These are phyloP conservation scores for Rhizopogon sp. DNA, from an alignment of 768 basidiomycete genomes.

Conservation along the genomic window DNA sequence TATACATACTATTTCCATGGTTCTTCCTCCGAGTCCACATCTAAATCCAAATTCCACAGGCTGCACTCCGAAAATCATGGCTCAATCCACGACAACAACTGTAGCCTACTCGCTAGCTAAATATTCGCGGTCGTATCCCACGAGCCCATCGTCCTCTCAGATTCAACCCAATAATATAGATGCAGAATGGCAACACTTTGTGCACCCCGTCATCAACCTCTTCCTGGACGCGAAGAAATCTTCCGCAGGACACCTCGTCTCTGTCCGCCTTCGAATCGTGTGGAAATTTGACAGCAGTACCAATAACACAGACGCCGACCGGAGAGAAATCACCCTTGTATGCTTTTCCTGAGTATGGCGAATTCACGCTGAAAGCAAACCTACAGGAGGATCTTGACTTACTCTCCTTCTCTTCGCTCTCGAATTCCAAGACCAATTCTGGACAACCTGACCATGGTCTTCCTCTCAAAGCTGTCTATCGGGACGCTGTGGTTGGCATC, in stretches of 20 bases:
- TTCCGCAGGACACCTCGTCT: conserved; percentile 47
- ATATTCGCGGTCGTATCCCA: conserved; percentile 64
- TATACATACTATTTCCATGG: too few relatives aligned
- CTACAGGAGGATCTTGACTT: conserved; percentile 75
- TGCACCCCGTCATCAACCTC: conserved; percentile 62
- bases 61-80: conserved; percentile 9
- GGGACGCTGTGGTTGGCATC: conserved; percentile 67
- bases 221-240: conserved; percentile 56
- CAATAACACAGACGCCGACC: conserved; percentile 33
- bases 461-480: conserved; percentile 79
- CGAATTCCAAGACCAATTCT: conserved; percentile 21
- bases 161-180: conserved; percentile 19
- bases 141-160: conserved; percentile 7
- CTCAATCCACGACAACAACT: conserved; percentile 46
- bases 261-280: conserved; percentile 57
- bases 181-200: conserved; percentile 75
- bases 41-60: too few relatives aligned
- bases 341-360: conserved; percentile 18
- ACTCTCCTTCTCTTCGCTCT: conserved; percentile 54
- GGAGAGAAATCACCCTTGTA: conserved; percentile 64
- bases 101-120: conserved; percentile 53
- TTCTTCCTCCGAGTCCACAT: too few relatives aligned
- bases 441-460: conserved; percentile 44
- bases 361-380: conserved; percentile 10
- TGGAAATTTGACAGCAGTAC: conserved; percentile 50